These are phyloP conservation scores for Geum urbanum DNA, from an alignment of 306 rosid species.

Conservation along the genomic window DNA sequence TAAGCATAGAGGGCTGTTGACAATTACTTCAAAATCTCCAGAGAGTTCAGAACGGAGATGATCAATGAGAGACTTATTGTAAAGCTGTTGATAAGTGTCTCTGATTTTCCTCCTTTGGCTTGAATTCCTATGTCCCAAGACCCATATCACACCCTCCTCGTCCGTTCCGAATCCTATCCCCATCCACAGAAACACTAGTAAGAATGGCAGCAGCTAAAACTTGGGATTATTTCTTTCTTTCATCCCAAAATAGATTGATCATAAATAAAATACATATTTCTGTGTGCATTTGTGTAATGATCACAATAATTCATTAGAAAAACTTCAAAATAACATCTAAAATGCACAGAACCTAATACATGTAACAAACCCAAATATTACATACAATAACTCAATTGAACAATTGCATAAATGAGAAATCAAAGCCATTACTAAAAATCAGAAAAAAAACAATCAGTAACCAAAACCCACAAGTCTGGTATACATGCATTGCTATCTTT, in stretches of 20 bases:
- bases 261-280: background rate
- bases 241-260: background rate
- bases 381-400: background rate
- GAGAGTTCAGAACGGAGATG: constrained; percentile 67
- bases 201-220: background rate
- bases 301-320: background rate
- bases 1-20: background rate
- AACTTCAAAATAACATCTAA: background rate
- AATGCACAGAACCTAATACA: too few relatives aligned
- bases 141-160: constrained; percentile 52
- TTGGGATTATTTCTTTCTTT: background rate
- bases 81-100: constrained; percentile 74
- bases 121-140: constrained; percentile 77
- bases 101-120: constrained; percentile 61
- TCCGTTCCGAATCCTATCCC: constrained; percentile 61
- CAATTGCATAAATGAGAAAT: background rate
- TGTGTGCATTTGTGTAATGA: too few relatives aligned
- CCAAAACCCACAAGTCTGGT: background rate
- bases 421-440: background rate
- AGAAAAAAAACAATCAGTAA: background rate
- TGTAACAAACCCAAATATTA: too few relatives aligned
- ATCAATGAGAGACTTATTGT: constrained; percentile 64
- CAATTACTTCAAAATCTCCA: constrained; percentile 72
- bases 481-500: background rate
- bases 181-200: constrained; percentile 17